Evolutionary conservation across 202 grass and related monocot species (phyloP).

Genomic region (Saccharum hybrid): DNA sequence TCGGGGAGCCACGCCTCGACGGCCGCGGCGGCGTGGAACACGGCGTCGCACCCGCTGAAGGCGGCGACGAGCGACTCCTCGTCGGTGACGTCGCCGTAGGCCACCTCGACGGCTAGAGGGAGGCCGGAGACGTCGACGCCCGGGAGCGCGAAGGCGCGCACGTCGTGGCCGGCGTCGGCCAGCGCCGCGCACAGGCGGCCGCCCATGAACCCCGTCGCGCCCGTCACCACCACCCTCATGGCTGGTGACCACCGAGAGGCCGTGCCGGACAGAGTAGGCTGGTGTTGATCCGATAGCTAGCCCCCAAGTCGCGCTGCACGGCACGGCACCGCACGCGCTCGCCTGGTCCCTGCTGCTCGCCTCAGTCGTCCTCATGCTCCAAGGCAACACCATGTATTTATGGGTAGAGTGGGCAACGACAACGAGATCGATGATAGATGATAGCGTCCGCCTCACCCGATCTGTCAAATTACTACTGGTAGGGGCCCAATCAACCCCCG

Average conservation of each 20-base stretch:
- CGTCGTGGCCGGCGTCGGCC: slow-evolving; percentile 58
- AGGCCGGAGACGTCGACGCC: slow-evolving; percentile 61
- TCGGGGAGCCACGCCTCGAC: slow-evolving; percentile 91
- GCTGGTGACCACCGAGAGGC: neutral
- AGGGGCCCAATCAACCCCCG: too few species aligned
- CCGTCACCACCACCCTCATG: slow-evolving; percentile 75
- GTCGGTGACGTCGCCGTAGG: slow-evolving; percentile 82
- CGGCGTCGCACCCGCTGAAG: slow-evolving; percentile 54
- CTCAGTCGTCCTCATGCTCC: too few species aligned
- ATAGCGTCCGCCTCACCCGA: too few species aligned
- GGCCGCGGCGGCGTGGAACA: slow-evolving; percentile 78
- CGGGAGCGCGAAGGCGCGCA: slow-evolving; percentile 68
- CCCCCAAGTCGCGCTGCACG: too few species aligned
- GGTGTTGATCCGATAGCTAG: too few species aligned
- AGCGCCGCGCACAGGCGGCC: slow-evolving; percentile 65
- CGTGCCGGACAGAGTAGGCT: too few species aligned
- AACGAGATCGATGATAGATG: too few species aligned
- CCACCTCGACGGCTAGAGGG: slow-evolving; percentile 52
- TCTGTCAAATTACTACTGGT: too few species aligned
- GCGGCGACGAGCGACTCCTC: slow-evolving; percentile 64
- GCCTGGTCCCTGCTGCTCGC: too few species aligned
- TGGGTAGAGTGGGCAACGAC: too few species aligned
- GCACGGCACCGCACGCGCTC: too few species aligned
- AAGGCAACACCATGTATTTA: too few species aligned
- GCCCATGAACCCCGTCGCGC: slow-evolving; percentile 79